These are phyloP conservation scores for Ganoderma lucidum DNA, from an alignment of 1,284 basidiomycete species.

Conservation along the genomic window DNA sequence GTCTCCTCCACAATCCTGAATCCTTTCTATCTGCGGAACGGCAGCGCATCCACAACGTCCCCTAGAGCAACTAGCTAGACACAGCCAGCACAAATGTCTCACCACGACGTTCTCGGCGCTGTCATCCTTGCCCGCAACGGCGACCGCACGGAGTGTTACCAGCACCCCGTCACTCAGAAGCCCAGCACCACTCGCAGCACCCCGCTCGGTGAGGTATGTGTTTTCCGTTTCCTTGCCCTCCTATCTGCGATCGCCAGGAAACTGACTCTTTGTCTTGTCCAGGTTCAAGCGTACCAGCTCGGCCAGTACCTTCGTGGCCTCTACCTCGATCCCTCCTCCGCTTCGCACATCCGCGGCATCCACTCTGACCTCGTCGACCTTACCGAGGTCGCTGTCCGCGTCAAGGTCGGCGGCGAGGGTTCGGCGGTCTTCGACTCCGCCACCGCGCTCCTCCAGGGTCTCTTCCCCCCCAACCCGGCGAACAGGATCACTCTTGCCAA, in stretches of 20 bases:
- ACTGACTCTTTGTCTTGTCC: neutral
- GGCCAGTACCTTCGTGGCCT: constrained; percentile 71
- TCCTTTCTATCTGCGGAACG: neutral
- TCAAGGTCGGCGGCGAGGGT: constrained; percentile 87
- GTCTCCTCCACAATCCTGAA: constrained; percentile 13
- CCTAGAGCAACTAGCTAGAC: neutral
- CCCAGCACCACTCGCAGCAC: constrained; percentile 81
- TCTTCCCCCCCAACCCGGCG: constrained; percentile 76
- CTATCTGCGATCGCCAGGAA: neutral
- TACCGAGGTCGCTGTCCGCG: constrained; percentile 74
- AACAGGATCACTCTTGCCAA: constrained; percentile 83
- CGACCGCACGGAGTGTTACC: constrained; percentile 76
- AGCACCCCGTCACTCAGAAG: constrained; percentile 76
- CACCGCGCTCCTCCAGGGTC: constrained; percentile 79
- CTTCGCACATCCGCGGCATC: constrained; percentile 75
- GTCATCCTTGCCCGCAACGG: constrained; percentile 87
- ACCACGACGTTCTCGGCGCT: constrained; percentile 75
- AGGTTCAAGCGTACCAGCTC: constrained; percentile 79
- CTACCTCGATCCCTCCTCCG: constrained; percentile 72
- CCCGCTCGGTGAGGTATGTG: constrained; percentile 78
- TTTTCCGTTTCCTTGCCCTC: neutral
- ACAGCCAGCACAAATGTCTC: constrained; percentile 52
- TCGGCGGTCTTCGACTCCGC: constrained; percentile 86
- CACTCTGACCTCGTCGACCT: constrained; percentile 73
- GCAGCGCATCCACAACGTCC: neutral